Evolutionary conservation across 148 eudicot genomes (phyloP).

Genomic region (Fallopia convolvulus): DNA sequence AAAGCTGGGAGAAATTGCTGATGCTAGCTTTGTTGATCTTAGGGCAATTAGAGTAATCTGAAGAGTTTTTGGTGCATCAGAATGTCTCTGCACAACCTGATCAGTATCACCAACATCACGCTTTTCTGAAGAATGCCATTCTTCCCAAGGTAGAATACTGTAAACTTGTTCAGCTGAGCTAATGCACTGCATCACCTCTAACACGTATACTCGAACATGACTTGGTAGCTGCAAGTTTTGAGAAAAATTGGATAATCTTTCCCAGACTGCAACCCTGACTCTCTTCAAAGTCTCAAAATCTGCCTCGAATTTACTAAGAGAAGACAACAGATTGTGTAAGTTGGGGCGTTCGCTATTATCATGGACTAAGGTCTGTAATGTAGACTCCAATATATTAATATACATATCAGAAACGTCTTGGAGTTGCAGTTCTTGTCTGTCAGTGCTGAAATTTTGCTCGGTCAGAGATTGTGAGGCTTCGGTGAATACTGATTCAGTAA

Average conservation of each 20-base stretch:
- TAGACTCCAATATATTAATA: slow-evolving; percentile 47
- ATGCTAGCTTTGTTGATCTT: slow-evolving; percentile 63
- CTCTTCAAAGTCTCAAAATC: slow-evolving; percentile 44
- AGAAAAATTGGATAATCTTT: slow-evolving; percentile 65
- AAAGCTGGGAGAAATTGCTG: slow-evolving; percentile 45
- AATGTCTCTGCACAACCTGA: slow-evolving; percentile 19
- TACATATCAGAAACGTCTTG: slow-evolving; percentile 56
- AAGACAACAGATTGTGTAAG: slow-evolving; percentile 49
- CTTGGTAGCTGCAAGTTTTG: slow-evolving; percentile 69
- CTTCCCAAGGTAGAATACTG: slow-evolving; percentile 72
- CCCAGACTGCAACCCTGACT: slow-evolving; percentile 80
- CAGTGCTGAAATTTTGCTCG: slow-evolving; percentile 22
- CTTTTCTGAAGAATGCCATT: slow-evolving; percentile 25
- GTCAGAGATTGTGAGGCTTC: slow-evolving; percentile 34
- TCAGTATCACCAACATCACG: slow-evolving; percentile 22
- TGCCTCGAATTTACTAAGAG: slow-evolving; percentile 56
- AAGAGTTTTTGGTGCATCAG: slow-evolving; percentile 57
- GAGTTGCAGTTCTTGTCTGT: slow-evolving; percentile 20
- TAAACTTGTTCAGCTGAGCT: slow-evolving; percentile 32
- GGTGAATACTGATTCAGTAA: slow-evolving; percentile 44
- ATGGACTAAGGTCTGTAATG: slow-evolving; percentile 45
- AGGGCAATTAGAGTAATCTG: slow-evolving; percentile 74
- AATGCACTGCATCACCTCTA: slow-evolving; percentile 82
- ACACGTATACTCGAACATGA: slow-evolving; percentile 59
- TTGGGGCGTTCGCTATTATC: slow-evolving; percentile 39